Conservation (phyloP, 2,329 filamentous ascomycete species). For the Fusarium longipes region DNA sequence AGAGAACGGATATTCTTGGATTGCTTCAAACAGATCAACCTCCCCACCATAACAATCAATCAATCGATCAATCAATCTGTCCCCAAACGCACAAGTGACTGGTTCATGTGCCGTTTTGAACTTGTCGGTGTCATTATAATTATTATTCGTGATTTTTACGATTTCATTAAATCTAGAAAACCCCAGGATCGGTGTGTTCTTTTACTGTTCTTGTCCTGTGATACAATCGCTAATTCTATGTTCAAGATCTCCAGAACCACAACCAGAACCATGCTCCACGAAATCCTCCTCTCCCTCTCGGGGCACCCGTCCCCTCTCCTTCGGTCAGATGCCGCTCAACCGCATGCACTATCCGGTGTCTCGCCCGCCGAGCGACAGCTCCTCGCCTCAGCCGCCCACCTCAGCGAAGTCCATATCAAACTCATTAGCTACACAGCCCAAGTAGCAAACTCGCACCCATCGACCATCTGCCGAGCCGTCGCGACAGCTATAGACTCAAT, state of each 20-base stretch:
- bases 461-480: constrained; percentile 87
- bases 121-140: constrained; percentile 63
- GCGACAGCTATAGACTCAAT: constrained; percentile 79
- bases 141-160: constrained; percentile 57
- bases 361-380: constrained; percentile 87
- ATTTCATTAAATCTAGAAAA: constrained; percentile 54
- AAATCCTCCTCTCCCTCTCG: constrained; percentile 95
- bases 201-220: background rate
- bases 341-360: constrained; percentile 61
- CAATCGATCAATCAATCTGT: too few relatives aligned
- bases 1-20: background rate
- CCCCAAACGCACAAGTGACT: background rate
- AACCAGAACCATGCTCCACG: constrained; percentile 82
- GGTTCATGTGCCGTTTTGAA: constrained; percentile 66
- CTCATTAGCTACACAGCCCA: constrained; percentile 74
- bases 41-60: background rate
- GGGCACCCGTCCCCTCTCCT: constrained; percentile 93
- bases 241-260: constrained; percentile 22
- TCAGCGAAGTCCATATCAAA: constrained; percentile 81
- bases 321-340: constrained; percentile 62
- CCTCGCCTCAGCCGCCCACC: constrained; percentile 77
- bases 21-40: background rate
- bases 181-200: constrained; percentile 40
- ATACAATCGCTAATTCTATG: constrained; percentile 24
- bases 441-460: constrained; percentile 78